Evolutionary conservation across 805 yeast genomes (phyloP).

Genomic region (Cyberlindnera petersonii): DNA sequence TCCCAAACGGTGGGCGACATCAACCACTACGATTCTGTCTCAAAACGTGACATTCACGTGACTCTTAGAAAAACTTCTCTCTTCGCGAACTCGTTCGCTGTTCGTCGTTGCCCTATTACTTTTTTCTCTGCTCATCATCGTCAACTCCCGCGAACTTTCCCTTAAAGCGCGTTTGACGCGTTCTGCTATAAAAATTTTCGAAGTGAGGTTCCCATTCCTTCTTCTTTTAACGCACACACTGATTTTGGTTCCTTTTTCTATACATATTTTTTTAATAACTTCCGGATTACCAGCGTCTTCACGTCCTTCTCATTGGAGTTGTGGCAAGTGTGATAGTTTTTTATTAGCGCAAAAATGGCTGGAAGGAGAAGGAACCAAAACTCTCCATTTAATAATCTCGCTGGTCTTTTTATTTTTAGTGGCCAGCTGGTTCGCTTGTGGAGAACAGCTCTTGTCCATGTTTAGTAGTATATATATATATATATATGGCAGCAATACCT

Average conservation of each 20-base stretch:
- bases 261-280: constrained; percentile 25
- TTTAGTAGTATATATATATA: background rate
- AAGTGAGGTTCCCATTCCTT: background rate
- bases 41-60: constrained; percentile 24
- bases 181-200: background rate
- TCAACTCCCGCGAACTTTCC: background rate
- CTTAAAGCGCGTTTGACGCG: background rate
- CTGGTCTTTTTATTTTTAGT: constrained; percentile 13
- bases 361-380: constrained; percentile 25
- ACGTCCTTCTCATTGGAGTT: constrained; percentile 16
- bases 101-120: background rate
- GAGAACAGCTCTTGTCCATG: constrained; percentile 17
- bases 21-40: background rate
- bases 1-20: constrained; percentile 3
- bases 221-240: background rate
- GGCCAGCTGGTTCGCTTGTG: constrained; percentile 30
- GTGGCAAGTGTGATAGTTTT: constrained; percentile 17
- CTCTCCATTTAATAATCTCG: constrained; percentile 27
- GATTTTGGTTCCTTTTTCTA: constrained; percentile 13
- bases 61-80: background rate
- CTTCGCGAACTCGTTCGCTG: background rate
- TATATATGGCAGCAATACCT: too few relatives aligned
- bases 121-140: background rate
- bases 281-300: constrained; percentile 31
- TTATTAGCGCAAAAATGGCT: constrained; percentile 28